A percentile compares a stretch with the other conserved stretches of the same genome.
phyloP scores from a whole-genome alignment of 331 rosid genomes.

The Pyrus hybrid region DNA sequence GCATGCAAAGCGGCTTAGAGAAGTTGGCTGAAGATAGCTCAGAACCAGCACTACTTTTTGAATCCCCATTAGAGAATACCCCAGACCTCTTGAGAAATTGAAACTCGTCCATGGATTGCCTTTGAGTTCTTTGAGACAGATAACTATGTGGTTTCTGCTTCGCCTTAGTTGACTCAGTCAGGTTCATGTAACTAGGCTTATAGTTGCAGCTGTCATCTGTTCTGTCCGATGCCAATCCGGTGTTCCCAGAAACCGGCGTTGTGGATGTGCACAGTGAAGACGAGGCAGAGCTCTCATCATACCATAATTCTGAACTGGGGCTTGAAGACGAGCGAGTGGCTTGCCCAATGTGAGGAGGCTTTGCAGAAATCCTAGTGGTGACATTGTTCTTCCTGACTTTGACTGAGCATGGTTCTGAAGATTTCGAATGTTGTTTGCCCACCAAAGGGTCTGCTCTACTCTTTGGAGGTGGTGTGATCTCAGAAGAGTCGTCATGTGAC shows the following conservation, averaged over 20 bases:
- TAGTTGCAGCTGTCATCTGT: slow-evolving; percentile 50
- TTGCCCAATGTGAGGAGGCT: slow-evolving; percentile 61
- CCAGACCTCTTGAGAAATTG: slow-evolving; percentile 64
- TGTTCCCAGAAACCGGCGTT: slow-evolving; percentile 75
- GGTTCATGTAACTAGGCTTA: slow-evolving; percentile 81
- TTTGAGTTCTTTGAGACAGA: slow-evolving; percentile 46
- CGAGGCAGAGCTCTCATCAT: slow-evolving; percentile 87
- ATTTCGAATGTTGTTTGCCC: slow-evolving; percentile 35
- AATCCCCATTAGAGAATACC: slow-evolving; percentile 57
- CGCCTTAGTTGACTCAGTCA: slow-evolving; percentile 80
- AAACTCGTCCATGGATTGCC: slow-evolving; percentile 94
- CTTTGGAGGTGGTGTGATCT: slow-evolving; percentile 62
- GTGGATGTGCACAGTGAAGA: slow-evolving; percentile 84
- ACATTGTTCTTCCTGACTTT: slow-evolving; percentile 80
- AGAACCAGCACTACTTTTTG: slow-evolving; percentile 72
- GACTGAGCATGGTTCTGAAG: slow-evolving; percentile 41
- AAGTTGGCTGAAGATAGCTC: slow-evolving; percentile 54
- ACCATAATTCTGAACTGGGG: slow-evolving; percentile 84
- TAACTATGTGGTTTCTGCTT: slow-evolving; percentile 43
- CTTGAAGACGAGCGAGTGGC: slow-evolving; percentile 79
- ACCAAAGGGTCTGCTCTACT: slow-evolving; percentile 36
- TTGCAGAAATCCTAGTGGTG: slow-evolving; percentile 76
- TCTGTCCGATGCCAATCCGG: slow-evolving; percentile 51
- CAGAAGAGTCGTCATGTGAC: slow-evolving; percentile 39
- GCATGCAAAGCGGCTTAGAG: slow-evolving; percentile 49